Base-by-base conservation (phyloP, 192 early-diverging fungal genomes). In the Coemansia nantahalensis region DNA sequence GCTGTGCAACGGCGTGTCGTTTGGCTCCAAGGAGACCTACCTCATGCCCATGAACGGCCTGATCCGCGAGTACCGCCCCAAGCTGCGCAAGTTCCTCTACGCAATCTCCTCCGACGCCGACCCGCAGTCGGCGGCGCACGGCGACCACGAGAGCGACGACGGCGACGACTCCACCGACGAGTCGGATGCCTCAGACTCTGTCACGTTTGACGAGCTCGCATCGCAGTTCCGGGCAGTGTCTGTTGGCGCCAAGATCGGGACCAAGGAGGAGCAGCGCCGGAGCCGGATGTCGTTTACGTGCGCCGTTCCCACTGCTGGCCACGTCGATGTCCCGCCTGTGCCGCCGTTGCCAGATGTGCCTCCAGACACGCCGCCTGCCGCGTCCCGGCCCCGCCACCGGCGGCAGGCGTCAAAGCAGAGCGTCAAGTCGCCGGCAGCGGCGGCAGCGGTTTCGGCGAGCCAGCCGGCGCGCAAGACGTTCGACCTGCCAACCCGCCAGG, bases 1-100 rank as follows among this genome's bases (percentile, higher is more conserved):
- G 48, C 61, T 98, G 18, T 93, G 93, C 38, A 98, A 98, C 43
- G 89, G 94, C 50, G 87, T 95, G 18, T 80, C 93, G 7, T 98
- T 98, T 71, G 93, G 93, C 28, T 65, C 81, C 31, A 98, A 98
- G 63, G 95, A 97, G 76, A 75, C 83, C 2, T 98, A 86, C 67
- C 93, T 98, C 86, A 81, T 80, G 42, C 81, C 84, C 0, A 79
- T 95, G 45, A 97, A 98, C 61, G 87, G 87, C 6, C 86, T 95
- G 46, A 70, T 98, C 56, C 77, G 84, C 17, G 69, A 84, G 26
- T 95, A 98, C 59, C 86, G 88, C 28, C 81, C 80, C 22, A 85
- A 84, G 32, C 86, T 98, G 17, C 86, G 83, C 16, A 75, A 68
- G 16, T 97, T 90, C 55, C 64, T 97, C 42, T 74, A 82, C 28